These are phyloP conservation scores for Berberis thunbergii DNA, from an alignment of 164 flowering plant species.

Conservation along the genomic window DNA sequence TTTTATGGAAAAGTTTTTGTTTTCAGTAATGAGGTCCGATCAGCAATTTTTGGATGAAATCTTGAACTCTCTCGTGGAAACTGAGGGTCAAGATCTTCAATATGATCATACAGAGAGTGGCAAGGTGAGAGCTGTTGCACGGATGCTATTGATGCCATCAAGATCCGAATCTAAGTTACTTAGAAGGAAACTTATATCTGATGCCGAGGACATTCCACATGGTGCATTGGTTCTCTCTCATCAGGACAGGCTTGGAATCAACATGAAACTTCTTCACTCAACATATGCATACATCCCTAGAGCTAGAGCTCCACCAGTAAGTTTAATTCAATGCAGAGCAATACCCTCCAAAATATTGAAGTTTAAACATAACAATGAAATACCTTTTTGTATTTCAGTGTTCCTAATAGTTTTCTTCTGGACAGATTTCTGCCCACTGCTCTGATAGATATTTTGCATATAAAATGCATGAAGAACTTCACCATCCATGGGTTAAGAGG, in stretches of 20 bases:
- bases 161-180: conserved; percentile 40
- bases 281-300: conserved; percentile 75
- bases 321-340: conserved; percentile 4
- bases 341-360: background rate
- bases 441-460: conserved; percentile 83
- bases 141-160: conserved; percentile 79
- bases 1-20: conserved; percentile 64
- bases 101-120: conserved; percentile 33
- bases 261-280: conserved; percentile 64
- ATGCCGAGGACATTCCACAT: conserved; percentile 45
- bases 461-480: conserved; percentile 57
- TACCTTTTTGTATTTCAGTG: background rate
- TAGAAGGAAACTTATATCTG: conserved; percentile 44
- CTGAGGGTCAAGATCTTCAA: conserved; percentile 35
- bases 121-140: conserved; percentile 67
- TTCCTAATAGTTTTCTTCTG: conserved; percentile 1
- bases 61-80: conserved; percentile 51
- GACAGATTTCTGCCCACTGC: conserved; percentile 69
- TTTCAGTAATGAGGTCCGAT: conserved; percentile 53
- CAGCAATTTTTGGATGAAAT: conserved; percentile 33
- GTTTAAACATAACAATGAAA: too few relatives aligned
- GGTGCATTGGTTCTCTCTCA: conserved; percentile 62
- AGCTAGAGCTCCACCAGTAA: conserved; percentile 89
- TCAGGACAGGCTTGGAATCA: conserved; percentile 65
- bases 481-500: conserved; percentile 92